Evolutionary conservation across 129 eudicot genomes (phyloP).

Genomic region (Kitagawia praeruptora): DNA sequence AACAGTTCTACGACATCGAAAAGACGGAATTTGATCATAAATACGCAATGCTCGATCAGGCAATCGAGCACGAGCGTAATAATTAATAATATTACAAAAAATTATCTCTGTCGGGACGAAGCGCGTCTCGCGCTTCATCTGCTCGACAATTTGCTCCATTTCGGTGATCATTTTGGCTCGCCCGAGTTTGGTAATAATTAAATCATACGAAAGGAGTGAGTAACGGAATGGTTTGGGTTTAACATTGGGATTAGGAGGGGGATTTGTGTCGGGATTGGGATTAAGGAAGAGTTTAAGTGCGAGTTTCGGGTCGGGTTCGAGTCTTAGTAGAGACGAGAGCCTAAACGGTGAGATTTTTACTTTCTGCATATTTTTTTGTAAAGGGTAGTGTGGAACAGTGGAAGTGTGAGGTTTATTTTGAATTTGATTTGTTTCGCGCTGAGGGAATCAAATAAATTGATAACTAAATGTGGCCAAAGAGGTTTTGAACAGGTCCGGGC

Average conservation of each 20-base stretch:
- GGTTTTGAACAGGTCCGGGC: too few species aligned
- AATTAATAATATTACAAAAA: conserved; percentile 37
- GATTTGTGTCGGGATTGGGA: conserved; percentile 22
- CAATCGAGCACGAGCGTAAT: conserved; percentile 35
- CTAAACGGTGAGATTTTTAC: conserved; percentile 29
- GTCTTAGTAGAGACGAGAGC: conserved; percentile 46
- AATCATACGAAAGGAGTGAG: conserved; percentile 43
- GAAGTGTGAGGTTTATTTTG: background rate
- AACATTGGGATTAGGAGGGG: conserved; percentile 9
- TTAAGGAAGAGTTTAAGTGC: conserved; percentile 41
- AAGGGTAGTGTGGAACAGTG: background rate
- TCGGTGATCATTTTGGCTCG: conserved; percentile 41
- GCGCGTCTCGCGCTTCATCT: conserved; percentile 31
- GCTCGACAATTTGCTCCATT: conserved; percentile 31
- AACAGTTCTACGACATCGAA: conserved; percentile 29
- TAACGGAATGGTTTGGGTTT: conserved; percentile 29
- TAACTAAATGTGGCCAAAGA: background rate
- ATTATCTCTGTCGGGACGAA: conserved; percentile 33
- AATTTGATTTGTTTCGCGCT: background rate
- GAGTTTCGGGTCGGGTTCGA: conserved; percentile 35
- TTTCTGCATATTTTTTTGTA: conserved; percentile 19
- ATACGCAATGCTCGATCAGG: conserved; percentile 24
- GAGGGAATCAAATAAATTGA: background rate
- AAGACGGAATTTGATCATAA: conserved; percentile 38
- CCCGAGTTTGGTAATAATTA: conserved; percentile 55